Percentiles rank a stretch among this genome's conserved stretches.
These are phyloP conservation scores for Prosopis cineraria DNA, from an alignment of 306 rosid species.

Conservation along the genomic window DNA sequence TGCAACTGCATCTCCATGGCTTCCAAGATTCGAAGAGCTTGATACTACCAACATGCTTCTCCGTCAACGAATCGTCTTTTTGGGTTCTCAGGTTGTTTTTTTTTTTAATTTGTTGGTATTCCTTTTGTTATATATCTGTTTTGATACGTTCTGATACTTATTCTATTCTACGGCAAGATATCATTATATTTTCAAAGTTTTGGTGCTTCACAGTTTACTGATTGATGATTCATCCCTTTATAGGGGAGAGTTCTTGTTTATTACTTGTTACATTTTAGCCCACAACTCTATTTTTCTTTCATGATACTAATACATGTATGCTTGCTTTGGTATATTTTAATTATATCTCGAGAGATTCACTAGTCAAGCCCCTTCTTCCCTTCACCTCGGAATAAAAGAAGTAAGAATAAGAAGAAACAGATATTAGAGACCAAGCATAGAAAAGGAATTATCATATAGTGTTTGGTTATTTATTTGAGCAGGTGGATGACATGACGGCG, in stretches of 20 bases:
- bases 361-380: not conserved
- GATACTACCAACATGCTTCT: constrained; percentile 91
- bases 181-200: not conserved
- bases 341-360: not conserved
- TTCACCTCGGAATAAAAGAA: not conserved
- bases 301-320: not conserved
- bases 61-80: constrained; percentile 87
- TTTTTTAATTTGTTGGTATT: not conserved
- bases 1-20: constrained; percentile 53
- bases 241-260: not conserved
- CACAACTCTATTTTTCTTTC: not conserved
- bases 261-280: not conserved
- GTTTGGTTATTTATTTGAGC: constrained; percentile 39
- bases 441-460: constrained; percentile 6
- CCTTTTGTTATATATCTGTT: not conserved
- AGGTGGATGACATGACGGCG: constrained; percentile 93
- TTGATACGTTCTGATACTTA: not conserved
- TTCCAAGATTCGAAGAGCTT: constrained; percentile 81
- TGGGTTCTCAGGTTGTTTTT: constrained; percentile 84
- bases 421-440: not conserved
- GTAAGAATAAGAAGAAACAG: not conserved
- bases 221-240: not conserved
- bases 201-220: not conserved
- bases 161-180: too few species aligned
- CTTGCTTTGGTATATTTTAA: constrained; percentile 35